phyloP scores from a whole-genome alignment of 1,284 basidiomycete species.

The Ganoderma boninense region DNA sequence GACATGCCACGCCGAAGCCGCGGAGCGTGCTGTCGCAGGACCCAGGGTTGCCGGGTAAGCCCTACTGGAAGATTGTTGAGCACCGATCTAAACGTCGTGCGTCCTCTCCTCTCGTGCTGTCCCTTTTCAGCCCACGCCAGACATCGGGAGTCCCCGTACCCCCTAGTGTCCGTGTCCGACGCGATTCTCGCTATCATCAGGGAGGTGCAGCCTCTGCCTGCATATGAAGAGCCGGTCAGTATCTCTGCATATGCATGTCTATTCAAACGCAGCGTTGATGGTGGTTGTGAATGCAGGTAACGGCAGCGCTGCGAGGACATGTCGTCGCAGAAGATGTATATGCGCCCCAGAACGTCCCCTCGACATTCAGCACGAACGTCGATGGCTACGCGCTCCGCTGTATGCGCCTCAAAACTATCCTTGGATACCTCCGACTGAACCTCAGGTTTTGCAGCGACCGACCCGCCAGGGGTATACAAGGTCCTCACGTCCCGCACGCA shows the following conservation, averaged over 20 bases:
- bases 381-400: slow-evolving; percentile 88
- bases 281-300: slow-evolving; percentile 53
- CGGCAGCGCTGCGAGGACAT: slow-evolving; percentile 63
- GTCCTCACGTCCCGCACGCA: slow-evolving; percentile 72
- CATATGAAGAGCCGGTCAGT: slow-evolving; percentile 42
- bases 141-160: slow-evolving; percentile 80
- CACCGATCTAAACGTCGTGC: slow-evolving; percentile 15
- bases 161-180: slow-evolving; percentile 70
- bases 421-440: not conserved
- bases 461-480: slow-evolving; percentile 71
- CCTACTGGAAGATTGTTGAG: slow-evolving; percentile 17
- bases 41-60: slow-evolving; percentile 68
- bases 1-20: slow-evolving; percentile 57
- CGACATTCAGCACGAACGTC: slow-evolving; percentile 78
- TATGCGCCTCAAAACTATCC: slow-evolving; percentile 42
- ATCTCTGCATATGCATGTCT: not conserved
- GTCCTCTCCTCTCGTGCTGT: slow-evolving; percentile 1
- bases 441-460: slow-evolving; percentile 52
- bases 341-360: slow-evolving; percentile 70
- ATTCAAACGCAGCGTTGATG: not conserved
- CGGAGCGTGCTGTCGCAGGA: slow-evolving; percentile 71
- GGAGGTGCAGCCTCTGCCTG: slow-evolving; percentile 53
- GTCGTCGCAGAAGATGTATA: slow-evolving; percentile 81
- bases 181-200: slow-evolving; percentile 67
- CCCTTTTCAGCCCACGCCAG: slow-evolving; percentile 62